Percentiles rank a stretch among this genome's conserved stretches.
Conservation (phyloP, 2,329 filamentous ascomycete genomes). For the Pseudogymnoascus destructans region DNA sequence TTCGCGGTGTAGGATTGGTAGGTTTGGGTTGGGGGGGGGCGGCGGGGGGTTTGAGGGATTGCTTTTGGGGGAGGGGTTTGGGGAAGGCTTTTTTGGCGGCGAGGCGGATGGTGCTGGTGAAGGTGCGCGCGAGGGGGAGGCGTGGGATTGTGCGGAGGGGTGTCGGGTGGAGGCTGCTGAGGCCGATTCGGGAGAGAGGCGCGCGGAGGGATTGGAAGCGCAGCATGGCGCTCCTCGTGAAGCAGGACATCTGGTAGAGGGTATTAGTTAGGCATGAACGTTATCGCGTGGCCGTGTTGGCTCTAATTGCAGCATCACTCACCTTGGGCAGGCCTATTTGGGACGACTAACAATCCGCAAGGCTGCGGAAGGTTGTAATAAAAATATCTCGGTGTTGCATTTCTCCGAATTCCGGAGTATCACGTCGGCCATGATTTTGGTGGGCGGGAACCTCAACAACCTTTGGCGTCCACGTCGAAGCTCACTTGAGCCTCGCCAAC, state of each 20-base stretch:
- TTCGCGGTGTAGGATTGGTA: slow-evolving; percentile 37
- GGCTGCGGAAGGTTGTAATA: slow-evolving; percentile 1
- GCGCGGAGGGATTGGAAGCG: slow-evolving; percentile 16
- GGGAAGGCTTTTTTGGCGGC: slow-evolving; percentile 14
- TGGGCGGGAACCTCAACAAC: slow-evolving; percentile 12
- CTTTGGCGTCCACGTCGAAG: slow-evolving; percentile 14
- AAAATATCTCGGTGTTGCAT: slow-evolving; percentile 3
- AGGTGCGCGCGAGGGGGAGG: slow-evolving; percentile 16
- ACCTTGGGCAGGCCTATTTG: not conserved
- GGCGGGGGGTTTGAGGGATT: not conserved
- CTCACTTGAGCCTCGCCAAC: slow-evolving; percentile 22
- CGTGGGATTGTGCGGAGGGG: slow-evolving; percentile 12
- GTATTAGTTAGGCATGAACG: not conserved
- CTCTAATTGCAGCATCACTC: not conserved
- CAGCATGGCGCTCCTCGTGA: slow-evolving; percentile 26
- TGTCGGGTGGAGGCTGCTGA: not conserved
- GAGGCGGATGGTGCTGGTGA: slow-evolving; percentile 16
- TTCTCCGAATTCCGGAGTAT: slow-evolving; percentile 7
- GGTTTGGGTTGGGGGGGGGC: slow-evolving; percentile 11
- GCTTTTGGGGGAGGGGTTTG: slow-evolving; percentile 7
- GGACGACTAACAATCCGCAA: not conserved
- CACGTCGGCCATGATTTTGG: slow-evolving; percentile 3
- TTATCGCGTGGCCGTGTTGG: not conserved
- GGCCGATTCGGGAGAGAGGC: slow-evolving; percentile 11
- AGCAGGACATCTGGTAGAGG: slow-evolving; percentile 25